These are phyloP conservation scores for Castanea sativa DNA, from an alignment of 306 rosid genomes.

Conservation along the genomic window DNA sequence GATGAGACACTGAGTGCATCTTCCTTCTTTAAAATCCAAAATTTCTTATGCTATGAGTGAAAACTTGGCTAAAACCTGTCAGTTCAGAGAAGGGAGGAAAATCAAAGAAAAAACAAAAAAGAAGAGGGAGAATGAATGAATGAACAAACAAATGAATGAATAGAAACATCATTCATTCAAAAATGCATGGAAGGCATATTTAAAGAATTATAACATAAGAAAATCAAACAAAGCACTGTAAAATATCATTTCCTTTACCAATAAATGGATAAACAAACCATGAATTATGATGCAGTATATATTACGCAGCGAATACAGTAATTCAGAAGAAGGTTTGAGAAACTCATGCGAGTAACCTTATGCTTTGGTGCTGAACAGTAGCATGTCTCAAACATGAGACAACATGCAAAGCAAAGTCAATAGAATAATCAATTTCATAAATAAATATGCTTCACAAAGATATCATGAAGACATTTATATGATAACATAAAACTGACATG, in stretches of 20 bases:
- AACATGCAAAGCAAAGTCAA: neutral
- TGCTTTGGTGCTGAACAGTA: neutral
- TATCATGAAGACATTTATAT: neutral
- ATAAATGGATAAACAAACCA: neutral
- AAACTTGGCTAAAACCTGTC: constrained; percentile 21
- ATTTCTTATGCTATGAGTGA: constrained; percentile 3
- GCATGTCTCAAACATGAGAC: neutral
- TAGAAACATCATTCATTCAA: neutral
- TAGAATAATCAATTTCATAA: neutral
- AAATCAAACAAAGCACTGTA: neutral
- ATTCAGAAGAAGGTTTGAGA: neutral
- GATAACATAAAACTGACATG: neutral
- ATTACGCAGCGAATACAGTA: neutral
- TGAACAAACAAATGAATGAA: neutral
- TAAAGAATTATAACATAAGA: neutral
- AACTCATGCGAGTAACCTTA: neutral
- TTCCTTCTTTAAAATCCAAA: constrained; percentile 1
- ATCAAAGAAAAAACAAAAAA: neutral
- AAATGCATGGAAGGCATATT: neutral
- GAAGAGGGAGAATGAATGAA: neutral
- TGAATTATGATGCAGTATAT: neutral
- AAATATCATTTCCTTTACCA: neutral
- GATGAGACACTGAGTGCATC: neutral
- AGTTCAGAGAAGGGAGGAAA: neutral
- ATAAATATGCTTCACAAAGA: neutral